phyloP scores from a whole-genome alignment of 2,329 filamentous ascomycete species.

The Neonectria coccinea region DNA sequence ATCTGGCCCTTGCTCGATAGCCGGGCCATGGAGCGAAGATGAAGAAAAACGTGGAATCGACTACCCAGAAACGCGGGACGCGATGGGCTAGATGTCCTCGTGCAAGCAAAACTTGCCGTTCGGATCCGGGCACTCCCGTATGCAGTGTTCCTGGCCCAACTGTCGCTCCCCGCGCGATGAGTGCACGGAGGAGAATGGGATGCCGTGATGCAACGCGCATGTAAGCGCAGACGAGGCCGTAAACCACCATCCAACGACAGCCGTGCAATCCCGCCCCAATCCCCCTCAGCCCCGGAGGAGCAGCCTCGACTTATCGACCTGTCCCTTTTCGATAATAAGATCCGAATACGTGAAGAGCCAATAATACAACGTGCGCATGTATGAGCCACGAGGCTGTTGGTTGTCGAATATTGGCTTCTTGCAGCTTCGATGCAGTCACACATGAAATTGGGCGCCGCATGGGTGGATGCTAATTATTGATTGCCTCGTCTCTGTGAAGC shows the following conservation, averaged over 20 bases:
- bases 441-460: neutral
- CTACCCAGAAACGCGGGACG: conserved; percentile 1
- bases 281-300: neutral
- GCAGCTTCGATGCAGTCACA: neutral
- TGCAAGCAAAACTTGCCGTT: neutral
- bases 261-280: neutral
- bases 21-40: conserved; percentile 15
- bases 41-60: conserved; percentile 6
- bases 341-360: conserved; percentile 15
- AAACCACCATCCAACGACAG: conserved; percentile 9
- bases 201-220: conserved; percentile 15
- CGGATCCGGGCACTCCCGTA: neutral
- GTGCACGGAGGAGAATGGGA: conserved; percentile 12
- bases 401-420: conserved; percentile 1
- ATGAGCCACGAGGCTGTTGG: conserved; percentile 4
- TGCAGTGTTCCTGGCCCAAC: conserved; percentile 6
- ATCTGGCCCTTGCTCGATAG: conserved; percentile 19
- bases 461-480: conserved; percentile 1
- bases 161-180: conserved; percentile 6
- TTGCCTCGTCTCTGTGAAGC: conserved; percentile 1
- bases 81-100: neutral
- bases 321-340: neutral
- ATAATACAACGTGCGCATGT: neutral
- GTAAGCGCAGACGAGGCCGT: conserved; percentile 12
- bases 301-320: neutral